A percentile compares a stretch with the other conserved stretches of the same genome.
Conservation (phyloP, 805 yeast genomes). For the Ogataea nitratoaversa region DNA sequence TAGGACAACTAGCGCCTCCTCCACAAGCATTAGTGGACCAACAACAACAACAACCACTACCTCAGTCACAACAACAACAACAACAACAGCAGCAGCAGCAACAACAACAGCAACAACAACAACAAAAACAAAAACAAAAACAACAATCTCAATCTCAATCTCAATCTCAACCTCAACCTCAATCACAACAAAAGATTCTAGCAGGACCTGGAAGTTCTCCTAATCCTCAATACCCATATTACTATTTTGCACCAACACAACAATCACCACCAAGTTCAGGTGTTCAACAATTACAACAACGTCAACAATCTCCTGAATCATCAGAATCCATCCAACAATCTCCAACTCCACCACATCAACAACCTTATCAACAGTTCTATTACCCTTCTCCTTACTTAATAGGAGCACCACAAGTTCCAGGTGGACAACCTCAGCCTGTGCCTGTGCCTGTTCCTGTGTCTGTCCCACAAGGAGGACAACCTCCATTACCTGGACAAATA, state of each 20-base stretch:
- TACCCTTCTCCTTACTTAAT: conserved; percentile 2
- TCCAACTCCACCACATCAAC: conserved; percentile 7
- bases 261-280: not conserved
- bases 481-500: no score
- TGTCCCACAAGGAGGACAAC: no score
- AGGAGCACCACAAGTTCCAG: not conserved
- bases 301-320: conserved; percentile 1
- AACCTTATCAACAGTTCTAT: conserved; percentile 1
- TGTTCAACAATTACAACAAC: conserved; percentile 1
- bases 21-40: not conserved
- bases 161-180: not conserved
- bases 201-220: not conserved
- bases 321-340: no score
- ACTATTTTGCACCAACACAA: not conserved
- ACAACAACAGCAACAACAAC: not conserved
- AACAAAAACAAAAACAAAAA: not conserved
- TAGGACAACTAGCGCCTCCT: not conserved
- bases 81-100: conserved; percentile 1
- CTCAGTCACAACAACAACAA: not conserved
- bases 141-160: conserved; percentile 2
- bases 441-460: no score
- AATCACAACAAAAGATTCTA: not conserved
- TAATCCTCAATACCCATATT: not conserved
- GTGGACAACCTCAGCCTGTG: not conserved
- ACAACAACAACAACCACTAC: conserved; percentile 1